phyloP scores from a whole-genome alignment of 805 yeast genomes.

The Starmerella potacharoeniae region DNA sequence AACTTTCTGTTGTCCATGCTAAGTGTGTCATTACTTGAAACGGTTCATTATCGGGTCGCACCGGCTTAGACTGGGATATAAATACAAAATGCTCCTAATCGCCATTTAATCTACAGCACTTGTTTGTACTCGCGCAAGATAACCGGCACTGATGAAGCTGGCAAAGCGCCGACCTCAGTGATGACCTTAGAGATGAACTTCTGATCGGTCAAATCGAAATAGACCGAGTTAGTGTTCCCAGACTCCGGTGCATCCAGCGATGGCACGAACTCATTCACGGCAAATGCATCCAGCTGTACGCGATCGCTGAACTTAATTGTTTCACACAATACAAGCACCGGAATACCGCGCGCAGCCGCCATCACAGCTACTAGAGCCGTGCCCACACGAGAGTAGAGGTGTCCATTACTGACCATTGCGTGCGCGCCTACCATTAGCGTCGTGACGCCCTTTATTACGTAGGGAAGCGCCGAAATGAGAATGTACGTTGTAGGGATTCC shows the following conservation, averaged over 20 bases:
- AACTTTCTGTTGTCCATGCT: too few relatives aligned
- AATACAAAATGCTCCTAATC: background rate
- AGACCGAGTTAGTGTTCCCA: constrained; percentile 58
- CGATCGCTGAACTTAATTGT: constrained; percentile 87
- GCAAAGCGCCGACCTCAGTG: constrained; percentile 91
- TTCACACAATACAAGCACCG: constrained; percentile 93
- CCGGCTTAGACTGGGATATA: background rate
- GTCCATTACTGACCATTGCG: constrained; percentile 91
- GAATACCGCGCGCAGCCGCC: constrained; percentile 77
- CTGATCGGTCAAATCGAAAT: constrained; percentile 92
- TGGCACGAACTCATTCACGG: constrained; percentile 64
- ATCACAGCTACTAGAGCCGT: constrained; percentile 88
- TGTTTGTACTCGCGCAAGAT: constrained; percentile 71
- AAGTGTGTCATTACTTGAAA: too few relatives aligned
- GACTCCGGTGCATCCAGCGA: constrained; percentile 27
- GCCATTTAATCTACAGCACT: constrained; percentile 5
- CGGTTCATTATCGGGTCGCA: too few relatives aligned
- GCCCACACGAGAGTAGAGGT: constrained; percentile 86
- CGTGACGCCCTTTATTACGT: constrained; percentile 76
- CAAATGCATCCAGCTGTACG: constrained; percentile 92
- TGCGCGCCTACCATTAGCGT: constrained; percentile 92
- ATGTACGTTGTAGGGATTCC: constrained; percentile 71
- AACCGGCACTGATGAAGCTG: constrained; percentile 97
- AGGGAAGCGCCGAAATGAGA: constrained; percentile 63
- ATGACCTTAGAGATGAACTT: constrained; percentile 86